Conservation (phyloP, 768 basidiomycete species). For the Tricholoma saponaceum region DNA sequence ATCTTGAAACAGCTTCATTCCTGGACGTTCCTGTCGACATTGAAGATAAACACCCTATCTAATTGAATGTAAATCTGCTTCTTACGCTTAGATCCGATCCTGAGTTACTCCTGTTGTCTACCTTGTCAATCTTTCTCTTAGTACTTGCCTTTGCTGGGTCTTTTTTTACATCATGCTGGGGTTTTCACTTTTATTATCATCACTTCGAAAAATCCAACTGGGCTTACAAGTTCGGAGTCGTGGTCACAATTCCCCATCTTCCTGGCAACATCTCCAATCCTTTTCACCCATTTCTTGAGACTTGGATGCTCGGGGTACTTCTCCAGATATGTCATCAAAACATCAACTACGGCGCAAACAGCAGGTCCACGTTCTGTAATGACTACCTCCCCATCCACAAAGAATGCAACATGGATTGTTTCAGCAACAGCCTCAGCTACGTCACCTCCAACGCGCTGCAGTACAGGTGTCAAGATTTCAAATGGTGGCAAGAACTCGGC, state of each 20-base stretch:
- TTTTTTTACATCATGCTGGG: too few relatives aligned
- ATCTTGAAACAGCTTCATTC: not conserved
- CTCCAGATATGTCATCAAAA: not conserved
- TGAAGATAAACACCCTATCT: not conserved
- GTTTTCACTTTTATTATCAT: too few relatives aligned
- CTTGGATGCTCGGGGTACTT: not conserved
- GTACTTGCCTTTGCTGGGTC: not conserved
- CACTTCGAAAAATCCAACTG: too few relatives aligned
- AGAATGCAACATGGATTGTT: not conserved
- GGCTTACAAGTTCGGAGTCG: too few relatives aligned
- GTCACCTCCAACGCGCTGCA: not conserved
- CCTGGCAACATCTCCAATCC: not conserved
- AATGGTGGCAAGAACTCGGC: not conserved
- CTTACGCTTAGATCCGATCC: not conserved
- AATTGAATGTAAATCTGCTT: not conserved
- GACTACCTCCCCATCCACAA: not conserved
- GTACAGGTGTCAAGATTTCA: not conserved
- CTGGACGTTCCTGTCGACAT: not conserved
- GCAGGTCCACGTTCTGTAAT: not conserved
- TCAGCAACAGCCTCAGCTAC: not conserved
- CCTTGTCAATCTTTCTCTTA: not conserved
- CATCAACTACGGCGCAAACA: not conserved
- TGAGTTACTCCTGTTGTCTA: not conserved
- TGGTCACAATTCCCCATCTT: not conserved
- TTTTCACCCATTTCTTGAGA: not conserved